Evolutionary conservation across 2,329 filamentous ascomycete species (phyloP), one percentile per base, ranked within the genome.

Genomic region (Paradendryphiella salina): DNA sequence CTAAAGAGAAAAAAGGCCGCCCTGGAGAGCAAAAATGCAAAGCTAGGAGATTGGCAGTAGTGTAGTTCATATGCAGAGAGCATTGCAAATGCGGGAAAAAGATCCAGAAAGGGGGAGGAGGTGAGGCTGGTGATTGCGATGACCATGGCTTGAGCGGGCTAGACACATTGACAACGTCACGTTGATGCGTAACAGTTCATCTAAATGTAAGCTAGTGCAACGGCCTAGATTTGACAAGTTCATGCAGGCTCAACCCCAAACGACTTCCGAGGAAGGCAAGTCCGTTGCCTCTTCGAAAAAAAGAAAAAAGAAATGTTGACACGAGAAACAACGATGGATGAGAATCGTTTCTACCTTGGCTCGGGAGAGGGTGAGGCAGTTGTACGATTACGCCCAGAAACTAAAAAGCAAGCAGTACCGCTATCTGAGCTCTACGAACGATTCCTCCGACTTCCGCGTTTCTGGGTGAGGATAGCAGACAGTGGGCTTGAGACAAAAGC

Each of bases 371-470:
- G 38, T 13, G 13, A 50, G 28, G 14, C 34, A 33, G 20, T 28
- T 21, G 35, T 33, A 23, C 9, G 17, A 42, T 33, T 29, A n/a
- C 15, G 20, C 28, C 46, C 38, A 43, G 26, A 37, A 38, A 14
- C 18, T 18, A 43, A 50, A 32, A 50, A 50, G 46, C 26, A 50
- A 38, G 21, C 18, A 26, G 33, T 45, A 45, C 40, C 46, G 34
- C 45, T 50, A 29, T n/a, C 33, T 35, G 23, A 29, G 29, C 14
- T 15, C 14, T 21, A 36, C 33, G 26, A 38, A 45, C 5, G 33
- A 37, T 38, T 23, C 14, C 8, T 36, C 46, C 34, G 34, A 45
- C 14, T 50, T 33, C 18, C 28, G 28, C 15, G 26, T 17, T 23
- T 45, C 37, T 23, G 40, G 34, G 43, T 35, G 32, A 45, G 34